Percentiles rank a stretch among this genome's conserved stretches.
Evolutionary conservation across 2,329 filamentous ascomycete species (phyloP).

Genomic region (Penicillium sp.): DNA sequence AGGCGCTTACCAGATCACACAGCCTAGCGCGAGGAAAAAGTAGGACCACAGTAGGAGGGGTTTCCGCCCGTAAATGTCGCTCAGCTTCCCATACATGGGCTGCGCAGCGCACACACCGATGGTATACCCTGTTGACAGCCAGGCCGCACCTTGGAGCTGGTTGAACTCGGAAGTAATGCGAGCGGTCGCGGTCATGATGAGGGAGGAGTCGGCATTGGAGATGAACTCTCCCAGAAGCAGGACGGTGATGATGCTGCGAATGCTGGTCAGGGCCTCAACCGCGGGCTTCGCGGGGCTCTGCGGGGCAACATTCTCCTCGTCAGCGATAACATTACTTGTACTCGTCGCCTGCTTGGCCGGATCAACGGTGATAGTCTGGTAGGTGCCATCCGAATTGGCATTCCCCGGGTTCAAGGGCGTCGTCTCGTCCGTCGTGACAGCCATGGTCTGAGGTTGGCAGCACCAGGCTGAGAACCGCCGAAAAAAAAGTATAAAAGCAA

Average conservation of each 20-base stretch:
- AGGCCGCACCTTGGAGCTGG: conserved; percentile 61
- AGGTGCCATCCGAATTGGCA: neutral
- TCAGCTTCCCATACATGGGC: conserved; percentile 61
- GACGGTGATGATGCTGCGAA: conserved; percentile 16
- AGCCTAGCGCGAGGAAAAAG: conserved; percentile 56
- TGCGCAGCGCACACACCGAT: conserved; percentile 59
- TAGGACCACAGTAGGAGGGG: conserved; percentile 56
- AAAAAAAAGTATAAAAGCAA: neutral
- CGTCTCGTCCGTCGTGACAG: conserved; percentile 8
- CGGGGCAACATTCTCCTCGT: conserved; percentile 5
- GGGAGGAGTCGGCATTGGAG: conserved; percentile 65
- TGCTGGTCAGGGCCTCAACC: conserved; percentile 5
- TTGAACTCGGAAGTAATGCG: conserved; percentile 66
- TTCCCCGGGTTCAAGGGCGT: conserved; percentile 3
- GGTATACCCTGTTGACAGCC: conserved; percentile 60
- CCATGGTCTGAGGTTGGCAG: conserved; percentile 2
- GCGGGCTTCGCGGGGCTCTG: neutral
- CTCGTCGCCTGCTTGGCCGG: neutral
- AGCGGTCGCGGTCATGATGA: conserved; percentile 70
- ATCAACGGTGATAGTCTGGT: conserved; percentile 3
- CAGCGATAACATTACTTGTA: neutral
- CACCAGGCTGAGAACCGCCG: neutral
- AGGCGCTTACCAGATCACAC: conserved; percentile 38
- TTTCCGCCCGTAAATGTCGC: conserved; percentile 63
- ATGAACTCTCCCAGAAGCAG: conserved; percentile 60